A percentile compares a stretch with the other conserved stretches of the same genome.
Evolutionary conservation across 805 yeast genomes (phyloP).

Genomic region (Starmerella apicola): DNA sequence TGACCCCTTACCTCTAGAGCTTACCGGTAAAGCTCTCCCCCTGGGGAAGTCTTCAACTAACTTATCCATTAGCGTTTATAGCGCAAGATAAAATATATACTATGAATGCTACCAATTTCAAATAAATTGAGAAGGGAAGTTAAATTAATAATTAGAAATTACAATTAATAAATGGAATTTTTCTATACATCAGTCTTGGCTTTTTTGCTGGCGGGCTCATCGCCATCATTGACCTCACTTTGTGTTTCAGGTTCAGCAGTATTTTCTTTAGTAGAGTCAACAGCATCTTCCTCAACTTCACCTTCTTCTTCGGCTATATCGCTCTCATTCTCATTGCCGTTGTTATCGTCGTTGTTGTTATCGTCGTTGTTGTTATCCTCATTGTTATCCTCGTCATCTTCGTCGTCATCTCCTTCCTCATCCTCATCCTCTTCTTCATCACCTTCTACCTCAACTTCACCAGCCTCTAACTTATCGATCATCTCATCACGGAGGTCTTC

Average conservation of each 20-base stretch:
- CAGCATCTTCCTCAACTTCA: background rate
- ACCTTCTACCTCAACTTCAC: conserved; percentile 20
- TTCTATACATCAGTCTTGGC: too few relatives aligned
- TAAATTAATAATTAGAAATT: too few relatives aligned
- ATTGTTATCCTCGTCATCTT: conserved; percentile 6
- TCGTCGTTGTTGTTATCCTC: conserved; percentile 11
- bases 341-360: conserved; percentile 8
- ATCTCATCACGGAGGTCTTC: conserved; percentile 21
- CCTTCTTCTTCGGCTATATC: conserved; percentile 2
- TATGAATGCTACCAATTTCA: too few relatives aligned
- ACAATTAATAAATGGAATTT: too few relatives aligned
- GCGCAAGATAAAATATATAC: too few relatives aligned
- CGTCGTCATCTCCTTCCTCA: conserved; percentile 8
- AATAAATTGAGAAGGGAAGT: too few relatives aligned
- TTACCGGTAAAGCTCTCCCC: too few relatives aligned
- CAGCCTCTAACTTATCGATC: conserved; percentile 21
- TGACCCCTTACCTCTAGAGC: too few relatives aligned
- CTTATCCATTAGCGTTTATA: too few relatives aligned
- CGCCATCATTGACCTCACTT: too few relatives aligned
- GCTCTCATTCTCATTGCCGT: conserved; percentile 5
- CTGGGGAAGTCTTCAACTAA: too few relatives aligned
- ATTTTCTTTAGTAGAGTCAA: conserved; percentile 2
- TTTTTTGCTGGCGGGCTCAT: too few relatives aligned
- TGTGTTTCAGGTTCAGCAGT: background rate
- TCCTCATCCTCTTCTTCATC: conserved; percentile 13